These are phyloP conservation scores for Starmera caribaea DNA, from an alignment of 805 yeast species.

Conservation along the genomic window DNA sequence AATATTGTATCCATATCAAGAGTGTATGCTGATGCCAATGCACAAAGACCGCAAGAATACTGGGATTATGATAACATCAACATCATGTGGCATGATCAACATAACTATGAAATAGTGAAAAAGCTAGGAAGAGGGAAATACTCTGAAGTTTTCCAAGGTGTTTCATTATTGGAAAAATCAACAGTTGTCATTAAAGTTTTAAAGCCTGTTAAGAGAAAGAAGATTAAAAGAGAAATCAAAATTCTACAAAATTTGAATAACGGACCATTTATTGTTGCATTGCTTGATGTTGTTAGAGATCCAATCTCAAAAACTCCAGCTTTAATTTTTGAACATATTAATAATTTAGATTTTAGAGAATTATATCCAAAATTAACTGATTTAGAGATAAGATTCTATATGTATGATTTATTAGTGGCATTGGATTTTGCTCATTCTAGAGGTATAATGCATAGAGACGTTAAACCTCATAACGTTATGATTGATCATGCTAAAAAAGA, in stretches of 20 bases:
- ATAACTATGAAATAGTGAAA: constrained; percentile 74
- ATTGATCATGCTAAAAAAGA: constrained; percentile 61
- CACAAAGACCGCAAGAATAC: constrained; percentile 64
- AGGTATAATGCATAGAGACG: constrained; percentile 95
- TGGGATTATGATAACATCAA: constrained; percentile 78
- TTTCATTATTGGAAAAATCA: constrained; percentile 48
- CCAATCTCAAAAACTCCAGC: constrained; percentile 81
- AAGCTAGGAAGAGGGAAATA: constrained; percentile 91
- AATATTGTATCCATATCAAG: constrained; percentile 42
- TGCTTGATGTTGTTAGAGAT: constrained; percentile 83
- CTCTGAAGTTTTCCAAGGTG: constrained; percentile 87
- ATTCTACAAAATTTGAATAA: constrained; percentile 76
- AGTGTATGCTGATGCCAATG: constrained; percentile 77
- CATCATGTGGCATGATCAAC: constrained; percentile 77
- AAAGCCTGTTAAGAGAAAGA: constrained; percentile 89
- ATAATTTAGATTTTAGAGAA: constrained; percentile 79
- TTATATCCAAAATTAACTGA: constrained; percentile 74
- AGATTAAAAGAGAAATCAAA: constrained; percentile 84
- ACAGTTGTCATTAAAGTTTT: constrained; percentile 82
- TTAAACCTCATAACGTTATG: constrained; percentile 90
- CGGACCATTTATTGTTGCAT: constrained; percentile 71
- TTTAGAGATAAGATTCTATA: constrained; percentile 71
- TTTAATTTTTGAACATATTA: constrained; percentile 73
- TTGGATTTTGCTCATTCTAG: constrained; percentile 83
- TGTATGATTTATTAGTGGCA: constrained; percentile 73